phyloP scores from a whole-genome alignment of 176 grass and related monocot genomes.

The Hordeum vulgare region MorexV3_pseudomolecules_assembly NC_058524.1:9160992-9161491 shows the following conservation, averaged over 20 bases:
- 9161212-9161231: not conserved
- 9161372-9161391: not conserved
- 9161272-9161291: not conserved
- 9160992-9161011: not conserved
- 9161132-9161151: conserved; percentile 6
- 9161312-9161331: not conserved
- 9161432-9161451: not conserved
- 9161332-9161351: no score
- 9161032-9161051: no score
- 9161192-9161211: conserved; percentile 8
- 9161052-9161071: not conserved
- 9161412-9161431: not conserved
- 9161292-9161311: not conserved
- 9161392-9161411: not conserved
- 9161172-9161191: not conserved
- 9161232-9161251: not conserved
- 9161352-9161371: not conserved
- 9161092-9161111: not conserved
- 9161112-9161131: not conserved
- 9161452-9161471: no score
- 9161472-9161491: no score
- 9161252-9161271: not conserved
- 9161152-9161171: not conserved
- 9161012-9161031: no score
- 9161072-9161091: not conserved